Evolutionary conservation across 768 basidiomycete species (phyloP).

Genomic region (Suillus alpinus): DNA sequence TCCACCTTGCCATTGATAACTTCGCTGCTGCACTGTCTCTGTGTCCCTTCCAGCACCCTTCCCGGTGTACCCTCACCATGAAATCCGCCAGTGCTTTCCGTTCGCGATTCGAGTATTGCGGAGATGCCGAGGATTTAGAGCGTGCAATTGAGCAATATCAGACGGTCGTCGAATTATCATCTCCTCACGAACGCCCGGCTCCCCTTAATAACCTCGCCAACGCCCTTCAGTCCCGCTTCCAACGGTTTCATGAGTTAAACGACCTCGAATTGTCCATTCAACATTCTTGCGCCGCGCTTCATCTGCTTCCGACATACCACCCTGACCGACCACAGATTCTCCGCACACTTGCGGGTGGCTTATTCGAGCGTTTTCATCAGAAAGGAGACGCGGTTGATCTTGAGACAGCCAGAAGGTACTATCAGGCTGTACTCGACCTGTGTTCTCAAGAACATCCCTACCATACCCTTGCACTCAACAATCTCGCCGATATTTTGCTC

Average conservation of each 20-base stretch:
- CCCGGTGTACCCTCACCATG: slow-evolving; percentile 20
- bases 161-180: neutral
- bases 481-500: slow-evolving; percentile 26
- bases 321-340: slow-evolving; percentile 16
- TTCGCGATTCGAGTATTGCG: slow-evolving; percentile 23
- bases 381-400: slow-evolving; percentile 21
- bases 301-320: slow-evolving; percentile 13
- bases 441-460: slow-evolving; percentile 12
- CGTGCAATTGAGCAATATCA: slow-evolving; percentile 14
- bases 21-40: slow-evolving; percentile 14
- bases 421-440: slow-evolving; percentile 19
- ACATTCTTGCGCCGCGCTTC: slow-evolving; percentile 17
- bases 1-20: slow-evolving; percentile 27
- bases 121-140: slow-evolving; percentile 20
- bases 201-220: neutral
- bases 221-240: neutral
- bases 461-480: slow-evolving; percentile 16
- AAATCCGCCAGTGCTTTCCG: slow-evolving; percentile 28
- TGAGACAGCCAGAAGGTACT: slow-evolving; percentile 24
- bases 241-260: slow-evolving; percentile 1
- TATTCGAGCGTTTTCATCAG: slow-evolving; percentile 21
- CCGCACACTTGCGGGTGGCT: slow-evolving; percentile 21
- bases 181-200: neutral
- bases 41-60: slow-evolving; percentile 17
- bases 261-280: slow-evolving; percentile 25